A percentile compares a stretch with the other conserved stretches of the same genome.
These are phyloP conservation scores for Henckelia pumila DNA, from an alignment of 257 asterid species.

Conservation along the genomic window DNA sequence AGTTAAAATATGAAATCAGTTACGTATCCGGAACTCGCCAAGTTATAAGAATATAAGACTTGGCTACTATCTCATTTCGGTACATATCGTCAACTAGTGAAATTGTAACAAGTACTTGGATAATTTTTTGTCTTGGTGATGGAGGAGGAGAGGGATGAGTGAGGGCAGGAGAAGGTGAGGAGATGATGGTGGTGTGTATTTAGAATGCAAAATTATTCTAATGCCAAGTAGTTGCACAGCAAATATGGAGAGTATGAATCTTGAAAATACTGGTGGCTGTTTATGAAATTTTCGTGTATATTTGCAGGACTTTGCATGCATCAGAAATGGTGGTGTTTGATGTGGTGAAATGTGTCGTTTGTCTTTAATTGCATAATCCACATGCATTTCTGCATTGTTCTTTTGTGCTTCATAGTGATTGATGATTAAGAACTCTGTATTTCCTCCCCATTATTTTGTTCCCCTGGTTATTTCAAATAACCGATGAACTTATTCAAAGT, in stretches of 20 bases:
- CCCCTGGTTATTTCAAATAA: constrained; percentile 5
- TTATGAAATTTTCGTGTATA: background rate
- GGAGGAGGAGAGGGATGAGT: constrained; percentile 7
- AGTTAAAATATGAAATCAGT: constrained; percentile 3
- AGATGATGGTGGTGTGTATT: background rate
- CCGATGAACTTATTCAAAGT: background rate
- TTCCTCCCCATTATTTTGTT: constrained; percentile 2
- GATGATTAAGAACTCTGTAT: background rate
- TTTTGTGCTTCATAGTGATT: background rate
- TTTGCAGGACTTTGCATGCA: no score
- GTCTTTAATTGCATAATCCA: background rate
- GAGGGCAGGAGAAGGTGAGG: background rate
- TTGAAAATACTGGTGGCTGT: background rate
- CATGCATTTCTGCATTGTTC: no score
- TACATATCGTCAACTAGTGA: background rate
- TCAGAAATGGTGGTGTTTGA: no score
- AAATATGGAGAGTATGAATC: background rate
- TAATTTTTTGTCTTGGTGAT: background rate
- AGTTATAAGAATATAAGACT: background rate
- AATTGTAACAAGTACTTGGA: background rate
- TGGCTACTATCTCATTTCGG: background rate
- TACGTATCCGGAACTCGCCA: background rate
- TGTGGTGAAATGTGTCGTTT: no score
- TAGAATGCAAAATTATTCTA: background rate
- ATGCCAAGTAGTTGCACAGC: constrained; percentile 6